A percentile compares a stretch with the other conserved stretches of the same genome.
Conservation (phyloP, 1,284 basidiomycete genomes). For the Anthracocystis panici-leucophaei region DNA sequence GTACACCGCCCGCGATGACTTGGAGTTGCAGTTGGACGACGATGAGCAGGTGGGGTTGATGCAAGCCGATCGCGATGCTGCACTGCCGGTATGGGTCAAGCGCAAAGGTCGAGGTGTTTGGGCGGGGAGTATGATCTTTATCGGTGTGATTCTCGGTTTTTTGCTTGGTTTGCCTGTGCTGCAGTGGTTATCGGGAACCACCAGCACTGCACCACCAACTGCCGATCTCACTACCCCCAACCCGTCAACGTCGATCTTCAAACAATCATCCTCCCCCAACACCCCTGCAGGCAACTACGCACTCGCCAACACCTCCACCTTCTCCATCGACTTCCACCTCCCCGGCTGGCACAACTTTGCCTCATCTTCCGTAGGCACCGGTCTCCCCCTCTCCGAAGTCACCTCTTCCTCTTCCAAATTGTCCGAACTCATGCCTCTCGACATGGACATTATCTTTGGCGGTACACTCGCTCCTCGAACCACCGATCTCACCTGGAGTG, state of each 20-base stretch:
- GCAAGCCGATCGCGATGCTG: conserved; percentile 39
- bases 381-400: conserved; percentile 22
- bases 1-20: conserved; percentile 7
- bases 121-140: conserved; percentile 37
- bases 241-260: conserved; percentile 12
- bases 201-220: neutral
- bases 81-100: neutral
- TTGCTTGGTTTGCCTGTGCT: conserved; percentile 37
- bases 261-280: conserved; percentile 39
- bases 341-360: conserved; percentile 41
- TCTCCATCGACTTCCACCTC: conserved; percentile 44
- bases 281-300: conserved; percentile 38
- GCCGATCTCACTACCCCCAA: neutral
- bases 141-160: conserved; percentile 41
- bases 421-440: conserved; percentile 45
- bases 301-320: conserved; percentile 28
- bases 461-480: conserved; percentile 47
- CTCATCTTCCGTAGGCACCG: conserved; percentile 29
- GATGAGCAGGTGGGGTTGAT: conserved; percentile 58
- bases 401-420: conserved; percentile 17
- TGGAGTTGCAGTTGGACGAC: conserved; percentile 37
- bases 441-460: conserved; percentile 56
- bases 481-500: conserved; percentile 40
- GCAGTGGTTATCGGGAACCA: conserved; percentile 42
- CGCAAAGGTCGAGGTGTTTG: neutral